These are phyloP conservation scores for Trypanosomatidae sp. DNA, from an alignment of 208 protist genomes.

Conservation along the genomic window DNA sequence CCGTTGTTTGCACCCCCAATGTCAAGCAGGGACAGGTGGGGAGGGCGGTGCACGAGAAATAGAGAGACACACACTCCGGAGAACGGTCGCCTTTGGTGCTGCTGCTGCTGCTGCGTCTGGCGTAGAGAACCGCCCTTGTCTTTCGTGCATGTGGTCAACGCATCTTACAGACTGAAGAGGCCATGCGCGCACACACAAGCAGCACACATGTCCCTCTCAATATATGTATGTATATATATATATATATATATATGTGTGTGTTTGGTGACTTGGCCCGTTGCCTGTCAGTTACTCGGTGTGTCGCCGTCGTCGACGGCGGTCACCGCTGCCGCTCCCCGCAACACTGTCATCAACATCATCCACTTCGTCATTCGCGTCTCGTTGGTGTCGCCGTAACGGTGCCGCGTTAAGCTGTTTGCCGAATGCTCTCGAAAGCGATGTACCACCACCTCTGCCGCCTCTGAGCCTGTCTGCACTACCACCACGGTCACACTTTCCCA, in stretches of 20 bases:
- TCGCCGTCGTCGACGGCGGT: conserved; percentile 13
- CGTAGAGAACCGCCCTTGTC: background rate
- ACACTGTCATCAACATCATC: conserved; percentile 4
- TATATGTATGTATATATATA: background rate
- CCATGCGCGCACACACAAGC: no score
- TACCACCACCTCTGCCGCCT: background rate
- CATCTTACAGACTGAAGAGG: background rate
- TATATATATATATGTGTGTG: background rate
- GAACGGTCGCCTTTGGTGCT: background rate
- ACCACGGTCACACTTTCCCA: conserved; percentile 7
- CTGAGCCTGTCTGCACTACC: background rate
- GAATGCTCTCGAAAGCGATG: conserved; percentile 6
- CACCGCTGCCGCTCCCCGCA: background rate
- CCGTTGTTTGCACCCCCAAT: no score
- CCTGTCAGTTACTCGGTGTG: background rate
- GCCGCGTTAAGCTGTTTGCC: conserved; percentile 14
- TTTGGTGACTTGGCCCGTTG: background rate
- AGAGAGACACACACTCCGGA: background rate
- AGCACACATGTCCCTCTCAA: no score
- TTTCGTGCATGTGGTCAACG: background rate
- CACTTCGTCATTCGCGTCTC: conserved; percentile 4
- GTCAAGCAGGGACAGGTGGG: background rate
- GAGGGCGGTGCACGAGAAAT: background rate
- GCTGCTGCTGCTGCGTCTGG: background rate
- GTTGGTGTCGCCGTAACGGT: conserved; percentile 13